phyloP scores from a whole-genome alignment of 208 protist genomes.

The Crithidia fasciculata region DNA sequence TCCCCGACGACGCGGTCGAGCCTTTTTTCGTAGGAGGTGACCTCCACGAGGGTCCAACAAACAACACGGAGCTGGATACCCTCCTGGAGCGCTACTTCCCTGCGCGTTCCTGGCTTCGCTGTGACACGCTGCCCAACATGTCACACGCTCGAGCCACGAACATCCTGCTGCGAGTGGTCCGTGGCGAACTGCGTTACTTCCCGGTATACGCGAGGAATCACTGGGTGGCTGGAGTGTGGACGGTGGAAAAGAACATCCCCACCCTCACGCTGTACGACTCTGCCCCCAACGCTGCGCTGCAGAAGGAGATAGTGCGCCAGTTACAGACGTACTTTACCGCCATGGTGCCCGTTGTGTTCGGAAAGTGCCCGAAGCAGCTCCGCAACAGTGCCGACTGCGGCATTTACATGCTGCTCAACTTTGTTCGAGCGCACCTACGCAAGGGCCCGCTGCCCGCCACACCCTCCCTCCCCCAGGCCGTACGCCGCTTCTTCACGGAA shows the following conservation, averaged over 20 bases:
- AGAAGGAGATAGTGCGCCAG: background rate
- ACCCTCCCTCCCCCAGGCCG: background rate
- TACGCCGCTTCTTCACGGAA: background rate
- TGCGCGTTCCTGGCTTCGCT: background rate
- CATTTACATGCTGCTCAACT: background rate
- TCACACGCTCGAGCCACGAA: background rate
- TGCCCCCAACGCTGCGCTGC: background rate
- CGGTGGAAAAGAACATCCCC: background rate
- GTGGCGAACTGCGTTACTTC: background rate
- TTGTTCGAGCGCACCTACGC: background rate
- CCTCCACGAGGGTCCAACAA: background rate
- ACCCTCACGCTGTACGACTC: background rate
- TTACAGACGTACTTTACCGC: background rate
- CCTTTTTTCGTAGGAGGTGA: background rate
- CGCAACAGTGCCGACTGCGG: background rate
- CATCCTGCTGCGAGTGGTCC: background rate
- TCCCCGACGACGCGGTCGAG: background rate
- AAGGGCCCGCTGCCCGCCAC: background rate
- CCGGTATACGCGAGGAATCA: background rate
- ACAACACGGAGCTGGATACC: background rate
- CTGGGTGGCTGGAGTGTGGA: background rate
- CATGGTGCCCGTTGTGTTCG: background rate
- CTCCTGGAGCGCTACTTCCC: background rate
- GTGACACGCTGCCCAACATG: background rate
- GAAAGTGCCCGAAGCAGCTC: background rate